Evolutionary conservation across 176 grass and related monocot genomes (phyloP).

Genomic region (Oryza glaberrima): DNA sequence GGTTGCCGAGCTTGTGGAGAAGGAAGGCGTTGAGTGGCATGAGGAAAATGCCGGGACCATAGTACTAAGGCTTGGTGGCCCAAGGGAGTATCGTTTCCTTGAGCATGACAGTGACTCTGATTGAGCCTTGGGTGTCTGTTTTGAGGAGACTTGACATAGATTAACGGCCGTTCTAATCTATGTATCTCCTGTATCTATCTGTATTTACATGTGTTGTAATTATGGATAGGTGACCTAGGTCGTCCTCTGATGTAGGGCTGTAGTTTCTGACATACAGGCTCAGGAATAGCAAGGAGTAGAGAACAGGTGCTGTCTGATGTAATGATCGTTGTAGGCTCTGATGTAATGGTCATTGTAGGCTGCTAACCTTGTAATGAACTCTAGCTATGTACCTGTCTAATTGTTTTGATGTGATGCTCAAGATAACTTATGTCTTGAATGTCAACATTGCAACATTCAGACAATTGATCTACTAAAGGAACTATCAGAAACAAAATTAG

Average conservation of each 20-base stretch:
- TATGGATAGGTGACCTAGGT: constrained; percentile 52
- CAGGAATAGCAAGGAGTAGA: constrained; percentile 2
- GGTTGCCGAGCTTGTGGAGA: constrained; percentile 68
- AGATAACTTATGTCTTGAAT: background rate
- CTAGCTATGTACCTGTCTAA: constrained; percentile 20
- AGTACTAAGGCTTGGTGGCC: constrained; percentile 56
- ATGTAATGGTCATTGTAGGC: constrained; percentile 10
- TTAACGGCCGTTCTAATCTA: constrained; percentile 44
- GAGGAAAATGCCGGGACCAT: constrained; percentile 89
- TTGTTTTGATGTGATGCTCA: constrained; percentile 20
- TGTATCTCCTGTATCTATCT: constrained; percentile 49
- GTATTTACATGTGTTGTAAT: constrained; percentile 57
- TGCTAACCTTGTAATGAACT: constrained; percentile 38
- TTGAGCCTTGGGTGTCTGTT: constrained; percentile 5
- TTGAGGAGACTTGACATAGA: constrained; percentile 43
- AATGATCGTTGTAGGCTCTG: constrained; percentile 17
- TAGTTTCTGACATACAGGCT: constrained; percentile 43
- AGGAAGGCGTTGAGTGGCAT: constrained; percentile 62
- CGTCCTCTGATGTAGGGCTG: constrained; percentile 17
- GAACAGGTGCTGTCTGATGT: constrained; percentile 23
- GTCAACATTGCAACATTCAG: background rate
- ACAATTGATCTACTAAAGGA: background rate
- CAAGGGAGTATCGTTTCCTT: constrained; percentile 72
- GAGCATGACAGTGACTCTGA: constrained; percentile 62
- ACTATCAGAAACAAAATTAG: background rate